Percentiles rank a stretch among this genome's conserved stretches.
Evolutionary conservation across 768 basidiomycete genomes (phyloP).

Genomic region (Pleurotus salmoneostramineus): DNA sequence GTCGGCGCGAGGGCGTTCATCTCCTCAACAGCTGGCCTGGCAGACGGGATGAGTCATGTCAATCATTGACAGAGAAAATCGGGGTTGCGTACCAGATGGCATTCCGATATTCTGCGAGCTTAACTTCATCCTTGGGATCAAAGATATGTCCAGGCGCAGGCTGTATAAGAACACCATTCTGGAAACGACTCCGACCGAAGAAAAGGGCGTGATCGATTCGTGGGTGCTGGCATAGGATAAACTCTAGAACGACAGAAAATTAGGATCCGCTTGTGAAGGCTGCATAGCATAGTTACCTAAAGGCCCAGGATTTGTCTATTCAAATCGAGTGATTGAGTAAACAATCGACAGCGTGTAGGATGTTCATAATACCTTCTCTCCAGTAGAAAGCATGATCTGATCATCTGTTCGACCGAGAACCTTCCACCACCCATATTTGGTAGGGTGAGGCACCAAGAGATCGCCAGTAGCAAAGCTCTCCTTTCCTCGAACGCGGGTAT

Average conservation of each 20-base stretch:
- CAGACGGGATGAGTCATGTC: neutral
- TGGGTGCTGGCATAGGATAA: neutral
- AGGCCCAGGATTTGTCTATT: neutral
- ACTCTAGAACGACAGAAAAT: neutral
- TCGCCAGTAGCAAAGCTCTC: constrained; percentile 18
- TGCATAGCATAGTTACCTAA: neutral
- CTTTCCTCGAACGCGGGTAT: constrained; percentile 10
- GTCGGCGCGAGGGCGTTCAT: constrained; percentile 41
- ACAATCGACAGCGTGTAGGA: neutral
- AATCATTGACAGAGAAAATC: neutral
- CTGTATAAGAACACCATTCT: constrained; percentile 28
- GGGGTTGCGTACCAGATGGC: constrained; percentile 23
- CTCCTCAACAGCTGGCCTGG: constrained; percentile 37
- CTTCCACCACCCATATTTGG: constrained; percentile 16
- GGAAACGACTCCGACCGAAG: constrained; percentile 33
- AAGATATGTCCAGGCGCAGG: constrained; percentile 19
- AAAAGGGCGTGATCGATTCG: constrained; percentile 30
- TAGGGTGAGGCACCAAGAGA: constrained; percentile 23
- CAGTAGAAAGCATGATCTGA: constrained; percentile 18
- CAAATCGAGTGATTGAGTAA: neutral
- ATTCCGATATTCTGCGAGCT: constrained; percentile 26
- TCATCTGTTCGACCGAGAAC: constrained; percentile 20
- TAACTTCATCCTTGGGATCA: constrained; percentile 22
- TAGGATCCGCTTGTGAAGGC: neutral
- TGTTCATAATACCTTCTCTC: constrained; percentile 14